A percentile compares a stretch with the other conserved stretches of the same genome.
phyloP scores from a whole-genome alignment of 192 early-diverging fungal species.

The Backusella circina region DNA sequence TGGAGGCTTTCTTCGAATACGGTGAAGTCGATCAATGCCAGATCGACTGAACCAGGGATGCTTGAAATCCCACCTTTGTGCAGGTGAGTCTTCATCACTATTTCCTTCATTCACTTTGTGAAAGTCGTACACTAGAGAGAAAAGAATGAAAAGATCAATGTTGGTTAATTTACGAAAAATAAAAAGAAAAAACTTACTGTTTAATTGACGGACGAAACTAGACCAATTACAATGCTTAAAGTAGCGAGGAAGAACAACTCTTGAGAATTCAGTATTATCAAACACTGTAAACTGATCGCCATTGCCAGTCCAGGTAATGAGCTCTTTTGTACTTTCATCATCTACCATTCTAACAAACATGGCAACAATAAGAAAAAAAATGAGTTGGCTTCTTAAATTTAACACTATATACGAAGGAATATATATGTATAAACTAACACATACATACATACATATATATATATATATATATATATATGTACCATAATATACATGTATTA shows the following conservation, averaged over 20 bases:
- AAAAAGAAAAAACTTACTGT: conserved; percentile 47
- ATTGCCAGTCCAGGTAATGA: conserved; percentile 69
- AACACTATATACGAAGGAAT: too few species aligned
- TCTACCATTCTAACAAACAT: conserved; percentile 59
- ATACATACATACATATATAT: not conserved
- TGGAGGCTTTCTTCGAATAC: conserved; percentile 1
- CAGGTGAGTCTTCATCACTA: conserved; percentile 26
- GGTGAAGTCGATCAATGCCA: conserved; percentile 16
- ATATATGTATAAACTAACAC: too few species aligned
- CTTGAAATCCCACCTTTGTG: conserved; percentile 75
- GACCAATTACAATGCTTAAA: conserved; percentile 90
- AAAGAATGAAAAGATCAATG: not conserved
- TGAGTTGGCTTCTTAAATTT: too few species aligned
- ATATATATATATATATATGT: not conserved
- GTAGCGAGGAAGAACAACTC: conserved; percentile 70
- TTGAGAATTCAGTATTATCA: conserved; percentile 77
- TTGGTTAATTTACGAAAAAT: not conserved
- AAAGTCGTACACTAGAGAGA: conserved; percentile 80
- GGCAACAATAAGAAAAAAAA: not conserved
- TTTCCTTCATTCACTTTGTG: conserved; percentile 59
- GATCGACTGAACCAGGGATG: conserved; percentile 78
- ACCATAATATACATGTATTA: not conserved
- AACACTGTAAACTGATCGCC: conserved; percentile 84
- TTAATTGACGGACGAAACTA: conserved; percentile 83
- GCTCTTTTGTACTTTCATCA: conserved; percentile 48